These are phyloP conservation scores for Zoysia japonica DNA, from an alignment of 176 grass and related monocot species.

Conservation along the genomic window DNA sequence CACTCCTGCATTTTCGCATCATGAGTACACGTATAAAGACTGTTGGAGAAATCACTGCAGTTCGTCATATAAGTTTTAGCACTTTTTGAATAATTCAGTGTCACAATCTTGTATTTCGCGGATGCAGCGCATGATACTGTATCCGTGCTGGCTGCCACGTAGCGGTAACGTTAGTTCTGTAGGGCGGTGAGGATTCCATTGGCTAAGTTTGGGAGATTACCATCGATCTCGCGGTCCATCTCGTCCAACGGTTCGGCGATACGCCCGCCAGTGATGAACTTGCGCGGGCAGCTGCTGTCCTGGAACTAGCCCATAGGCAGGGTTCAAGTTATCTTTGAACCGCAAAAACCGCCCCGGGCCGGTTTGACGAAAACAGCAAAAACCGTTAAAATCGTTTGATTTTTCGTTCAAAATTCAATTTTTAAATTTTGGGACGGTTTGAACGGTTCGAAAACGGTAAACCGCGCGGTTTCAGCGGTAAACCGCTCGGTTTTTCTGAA, in stretches of 20 bases:
- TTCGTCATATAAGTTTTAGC: not conserved
- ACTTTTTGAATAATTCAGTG: not conserved
- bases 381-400: no score
- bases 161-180: not conserved
- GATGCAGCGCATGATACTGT: not conserved
- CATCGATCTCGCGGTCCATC: constrained; percentile 10
- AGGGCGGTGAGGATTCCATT: not conserved
- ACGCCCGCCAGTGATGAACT: not conserved
- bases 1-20: not conserved
- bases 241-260: not conserved
- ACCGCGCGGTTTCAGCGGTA: no score
- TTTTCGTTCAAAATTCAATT: no score
- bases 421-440: no score
- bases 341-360: no score
- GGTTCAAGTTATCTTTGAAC: no score
- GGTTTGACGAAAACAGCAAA: no score
- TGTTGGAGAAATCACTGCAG: not conserved
- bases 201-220: not conserved
- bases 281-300: not conserved
- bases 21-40: not conserved
- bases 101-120: not conserved
- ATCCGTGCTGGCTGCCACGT: not conserved
- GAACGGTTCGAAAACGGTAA: no score
- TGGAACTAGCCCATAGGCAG: not conserved
- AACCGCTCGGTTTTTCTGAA: no score